Evolutionary conservation across 2,329 filamentous ascomycete genomes (phyloP), one percentile per base, ranked within the genome.

Genomic region (Colletotrichum orbiculare): DNA sequence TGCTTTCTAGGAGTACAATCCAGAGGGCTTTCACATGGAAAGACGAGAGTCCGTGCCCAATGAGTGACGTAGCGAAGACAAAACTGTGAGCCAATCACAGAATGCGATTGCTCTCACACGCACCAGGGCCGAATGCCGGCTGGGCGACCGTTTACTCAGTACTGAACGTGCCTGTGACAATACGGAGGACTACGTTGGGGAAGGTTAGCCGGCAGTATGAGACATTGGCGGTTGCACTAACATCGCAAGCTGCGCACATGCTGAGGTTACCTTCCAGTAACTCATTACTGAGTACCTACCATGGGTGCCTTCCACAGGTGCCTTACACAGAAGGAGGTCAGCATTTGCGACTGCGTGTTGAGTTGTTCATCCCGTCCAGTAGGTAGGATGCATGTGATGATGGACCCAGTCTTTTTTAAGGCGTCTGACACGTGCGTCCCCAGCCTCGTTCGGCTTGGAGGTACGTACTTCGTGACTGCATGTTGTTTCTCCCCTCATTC

Each of bases 401-500:
- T 45, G 64, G 53, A 35, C 56, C 35, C 50, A 25, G 60, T 25
- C 25, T 1, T 25, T 25, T 25, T 25, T 39, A 54, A 57, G 46
- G 15, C 13, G 37, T 61, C 64, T 68, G 56, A 67, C 67, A 68
- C 67, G 64, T 68, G 67, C 67, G 66, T 64, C 60, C 54, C 64
- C 55, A 58, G 46, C 47, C 52, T 52, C 59, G 57, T 49, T 33
- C 47, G 25, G 25, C 25, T 5, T 25, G 3, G 25, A 25, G 25
- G 25, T 25, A 25, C 25, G 25, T 25, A 25, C 25, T 25, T 25
- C 25, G 25, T 5, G 4, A 25, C 25, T 25, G 25, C 25, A 25
- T 25, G 25, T 49, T 60, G 57, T 58, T 60, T 50, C 53, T 41
- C 61, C 33, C 43, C 25, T 33, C 46, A 33, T 42, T 41, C 42